These are phyloP conservation scores for Ophiostoma quercus DNA, from an alignment of 2,329 filamentous ascomycete genomes.

Conservation along the genomic window DNA sequence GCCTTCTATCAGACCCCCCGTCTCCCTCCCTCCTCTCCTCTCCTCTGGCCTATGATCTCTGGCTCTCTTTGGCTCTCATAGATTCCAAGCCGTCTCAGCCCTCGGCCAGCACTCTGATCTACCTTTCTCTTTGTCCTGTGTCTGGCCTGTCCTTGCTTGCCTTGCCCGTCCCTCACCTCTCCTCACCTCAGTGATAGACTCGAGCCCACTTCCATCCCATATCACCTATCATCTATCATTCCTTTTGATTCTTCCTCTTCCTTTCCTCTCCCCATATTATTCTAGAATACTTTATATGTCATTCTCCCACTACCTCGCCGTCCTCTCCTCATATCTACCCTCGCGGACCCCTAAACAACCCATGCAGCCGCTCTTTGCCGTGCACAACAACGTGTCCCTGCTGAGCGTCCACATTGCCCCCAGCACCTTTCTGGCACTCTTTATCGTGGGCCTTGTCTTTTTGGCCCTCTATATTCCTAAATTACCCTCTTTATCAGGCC, in stretches of 20 bases:
- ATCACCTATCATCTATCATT: not conserved
- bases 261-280: not conserved
- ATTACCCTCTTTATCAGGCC: slow-evolving; percentile 26
- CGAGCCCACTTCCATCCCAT: not conserved
- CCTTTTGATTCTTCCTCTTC: not conserved
- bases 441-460: slow-evolving; percentile 48
- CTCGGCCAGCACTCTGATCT: not conserved
- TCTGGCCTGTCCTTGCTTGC: not conserved
- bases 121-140: not conserved
- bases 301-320: not conserved
- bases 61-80: not conserved
- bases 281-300: not conserved
- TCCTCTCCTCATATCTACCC: slow-evolving; percentile 10
- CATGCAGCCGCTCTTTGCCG: slow-evolving; percentile 56
- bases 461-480: slow-evolving; percentile 45
- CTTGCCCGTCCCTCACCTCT: not conserved
- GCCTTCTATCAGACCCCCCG: not conserved
- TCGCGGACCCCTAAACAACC: not conserved
- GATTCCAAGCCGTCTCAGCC: not conserved
- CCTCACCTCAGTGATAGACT: slow-evolving; percentile 12
- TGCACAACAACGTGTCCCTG: slow-evolving; percentile 57
- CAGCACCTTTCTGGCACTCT: slow-evolving; percentile 51
- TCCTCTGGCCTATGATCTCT: not conserved
- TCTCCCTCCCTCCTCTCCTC: not conserved
- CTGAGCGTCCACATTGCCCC: slow-evolving; percentile 55